Conservation (phyloP, 305 asterid species). For the Caryopteris hybrid region DNA sequence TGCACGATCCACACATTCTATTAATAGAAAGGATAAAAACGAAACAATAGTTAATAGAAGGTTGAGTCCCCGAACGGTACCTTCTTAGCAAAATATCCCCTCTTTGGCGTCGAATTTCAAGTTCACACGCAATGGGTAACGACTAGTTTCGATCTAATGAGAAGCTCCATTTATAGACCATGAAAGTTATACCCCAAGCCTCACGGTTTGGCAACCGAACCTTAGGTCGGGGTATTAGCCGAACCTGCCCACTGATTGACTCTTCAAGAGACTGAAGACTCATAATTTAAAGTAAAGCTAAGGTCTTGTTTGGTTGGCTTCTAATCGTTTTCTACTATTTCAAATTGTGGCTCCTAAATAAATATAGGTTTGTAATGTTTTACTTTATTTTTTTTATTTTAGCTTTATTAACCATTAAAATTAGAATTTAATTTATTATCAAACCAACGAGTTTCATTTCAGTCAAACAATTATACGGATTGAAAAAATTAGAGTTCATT, state of each 20-base stretch:
- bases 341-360: not conserved
- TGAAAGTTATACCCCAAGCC: slow-evolving; percentile 25
- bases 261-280: not conserved
- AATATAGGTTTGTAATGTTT: no score
- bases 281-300: not conserved
- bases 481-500: no score
- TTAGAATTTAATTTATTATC: no score
- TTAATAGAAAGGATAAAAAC: not conserved
- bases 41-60: not conserved
- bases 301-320: slow-evolving; percentile 18
- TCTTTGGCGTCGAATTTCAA: not conserved
- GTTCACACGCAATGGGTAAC: slow-evolving; percentile 14
- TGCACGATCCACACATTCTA: not conserved
- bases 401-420: no score
- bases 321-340: not conserved
- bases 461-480: no score
- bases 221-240: slow-evolving; percentile 38
- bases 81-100: slow-evolving; percentile 32
- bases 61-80: slow-evolving; percentile 29
- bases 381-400: no score
- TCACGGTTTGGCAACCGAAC: slow-evolving; percentile 31
- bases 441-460: no score
- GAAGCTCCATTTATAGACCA: slow-evolving; percentile 35
- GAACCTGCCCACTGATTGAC: slow-evolving; percentile 68
- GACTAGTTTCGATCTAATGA: not conserved